These are phyloP conservation scores for Przewalskia tangutica DNA, from an alignment of 257 asterid species.

Conservation along the genomic window DNA sequence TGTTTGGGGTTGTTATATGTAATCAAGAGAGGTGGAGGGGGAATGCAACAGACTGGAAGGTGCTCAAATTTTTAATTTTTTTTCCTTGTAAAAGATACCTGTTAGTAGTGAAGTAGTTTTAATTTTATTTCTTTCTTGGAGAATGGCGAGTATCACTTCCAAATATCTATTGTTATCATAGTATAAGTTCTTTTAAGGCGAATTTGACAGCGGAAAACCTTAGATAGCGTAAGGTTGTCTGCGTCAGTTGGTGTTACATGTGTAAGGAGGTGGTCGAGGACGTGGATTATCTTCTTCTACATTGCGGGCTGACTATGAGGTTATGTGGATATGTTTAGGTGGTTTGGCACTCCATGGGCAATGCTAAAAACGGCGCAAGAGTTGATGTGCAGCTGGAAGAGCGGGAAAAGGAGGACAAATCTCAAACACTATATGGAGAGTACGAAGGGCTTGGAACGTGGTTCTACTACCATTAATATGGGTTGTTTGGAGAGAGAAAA, in stretches of 20 bases:
- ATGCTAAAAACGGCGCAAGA: too few species aligned
- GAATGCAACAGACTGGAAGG: neutral
- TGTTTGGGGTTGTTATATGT: neutral
- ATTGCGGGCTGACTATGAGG: too few species aligned
- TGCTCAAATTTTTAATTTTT: neutral
- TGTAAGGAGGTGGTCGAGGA: too few species aligned
- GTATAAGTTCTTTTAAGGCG: neutral
- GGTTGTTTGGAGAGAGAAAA: too few species aligned
- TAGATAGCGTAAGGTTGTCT: too few species aligned
- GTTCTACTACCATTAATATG: constrained; percentile 3
- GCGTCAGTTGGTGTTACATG: too few species aligned
- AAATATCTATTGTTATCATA: neutral
- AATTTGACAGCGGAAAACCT: too few species aligned
- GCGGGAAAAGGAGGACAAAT: too few species aligned
- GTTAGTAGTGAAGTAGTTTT: neutral
- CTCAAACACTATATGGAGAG: neutral
- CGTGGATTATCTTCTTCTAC: too few species aligned
- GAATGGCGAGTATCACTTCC: neutral
- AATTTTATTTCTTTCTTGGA: neutral
- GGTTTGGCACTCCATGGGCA: too few species aligned
- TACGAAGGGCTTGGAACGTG: neutral
- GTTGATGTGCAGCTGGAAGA: too few species aligned
- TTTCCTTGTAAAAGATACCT: neutral
- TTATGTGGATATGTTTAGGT: too few species aligned
- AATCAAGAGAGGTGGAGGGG: neutral